Percentiles rank a stretch among this genome's conserved stretches.
These are phyloP conservation scores for Pseudotulostoma volvatum DNA, from an alignment of 495 filamentous ascomycete genomes.

Conservation along the genomic window DNA sequence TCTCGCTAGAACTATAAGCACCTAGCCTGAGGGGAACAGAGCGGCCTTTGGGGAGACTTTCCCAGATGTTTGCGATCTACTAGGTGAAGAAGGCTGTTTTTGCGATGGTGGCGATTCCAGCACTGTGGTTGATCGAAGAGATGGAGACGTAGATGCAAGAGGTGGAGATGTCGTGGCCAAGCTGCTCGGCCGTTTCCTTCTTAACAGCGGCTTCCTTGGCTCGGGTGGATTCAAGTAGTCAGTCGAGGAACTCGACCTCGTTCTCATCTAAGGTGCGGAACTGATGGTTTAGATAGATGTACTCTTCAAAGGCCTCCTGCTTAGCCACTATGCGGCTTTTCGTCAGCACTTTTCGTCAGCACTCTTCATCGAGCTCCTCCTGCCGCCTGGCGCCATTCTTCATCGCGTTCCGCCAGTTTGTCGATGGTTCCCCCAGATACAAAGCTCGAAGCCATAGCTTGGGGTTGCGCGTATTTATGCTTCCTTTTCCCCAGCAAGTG, in stretches of 20 bases:
- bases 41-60: slow-evolving; percentile 9
- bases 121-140: slow-evolving; percentile 2
- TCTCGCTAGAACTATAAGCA: slow-evolving; percentile 29
- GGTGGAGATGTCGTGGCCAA: slow-evolving; percentile 15
- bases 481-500: too few relatives aligned
- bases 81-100: too few relatives aligned
- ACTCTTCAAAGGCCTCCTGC: slow-evolving; percentile 92
- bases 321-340: slow-evolving; percentile 58
- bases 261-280: slow-evolving; percentile 88
- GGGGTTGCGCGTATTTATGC: too few relatives aligned
- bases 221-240: slow-evolving; percentile 49
- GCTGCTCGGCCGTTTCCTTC: slow-evolving; percentile 55
- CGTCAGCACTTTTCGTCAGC: slow-evolving; percentile 40
- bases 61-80: background rate
- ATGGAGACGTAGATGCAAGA: background rate
- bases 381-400: slow-evolving; percentile 68
- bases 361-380: slow-evolving; percentile 55
- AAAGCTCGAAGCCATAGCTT: slow-evolving; percentile 74
- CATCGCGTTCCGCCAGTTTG: slow-evolving; percentile 39
- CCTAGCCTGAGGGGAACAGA: slow-evolving; percentile 18
- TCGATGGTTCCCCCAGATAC: slow-evolving; percentile 71
- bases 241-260: slow-evolving; percentile 83
- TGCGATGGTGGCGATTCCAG: background rate
- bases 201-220: slow-evolving; percentile 57
- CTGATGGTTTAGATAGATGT: slow-evolving; percentile 72